Base-by-base conservation (phyloP, 768 basidiomycete species). In the Xerocomellus chrysenteron region DNA sequence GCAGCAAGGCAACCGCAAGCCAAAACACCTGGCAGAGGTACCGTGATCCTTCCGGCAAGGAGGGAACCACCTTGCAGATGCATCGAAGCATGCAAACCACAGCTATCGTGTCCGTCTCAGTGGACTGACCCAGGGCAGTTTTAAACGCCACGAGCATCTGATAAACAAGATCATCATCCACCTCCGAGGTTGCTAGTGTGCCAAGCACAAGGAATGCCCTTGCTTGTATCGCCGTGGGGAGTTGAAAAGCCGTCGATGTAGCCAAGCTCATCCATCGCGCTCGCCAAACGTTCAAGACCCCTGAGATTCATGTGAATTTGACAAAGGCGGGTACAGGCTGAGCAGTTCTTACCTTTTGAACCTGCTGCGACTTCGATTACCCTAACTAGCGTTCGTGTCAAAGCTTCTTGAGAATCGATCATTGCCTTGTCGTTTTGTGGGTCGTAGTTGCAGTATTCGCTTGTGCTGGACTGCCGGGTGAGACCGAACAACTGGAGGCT, bases 231-330 rank as follows among this genome's bases (percentile, higher is more conserved):
- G 88, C 85, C 0, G 92, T 88, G 4, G 90, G 92, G 46, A 88
- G 81, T 65, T 96, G 94, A 75, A 96, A 96, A 21, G 94, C 92
- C 0, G 90, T 90, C 1, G 91, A 85, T 1, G 90, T 89, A 14
- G 93, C 84, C 55, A 97, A 70, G 41, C 91, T 86, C 88, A 94
- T 94, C 93, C 94, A 96, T 36, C 94, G 81, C 28, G 94, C 92
- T 56, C 89, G 82, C 94, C 94, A 97, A 4, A 90, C 82, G 65
- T 97, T 97, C 32, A 90, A 73, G 4, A 92, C 71, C 12, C 87
- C 91, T 91, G 52, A 21, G 52, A 46, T 57, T 45, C 64, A 47
- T 42, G 33, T 68, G 35, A 69, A 48, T 37, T 44, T 39, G 28
- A 48, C 12, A 47, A 39, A 28, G 3, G 5, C 7, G 33, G 21